phyloP scores from a whole-genome alignment of 768 basidiomycete genomes.

The Suillus sp. region DNA sequence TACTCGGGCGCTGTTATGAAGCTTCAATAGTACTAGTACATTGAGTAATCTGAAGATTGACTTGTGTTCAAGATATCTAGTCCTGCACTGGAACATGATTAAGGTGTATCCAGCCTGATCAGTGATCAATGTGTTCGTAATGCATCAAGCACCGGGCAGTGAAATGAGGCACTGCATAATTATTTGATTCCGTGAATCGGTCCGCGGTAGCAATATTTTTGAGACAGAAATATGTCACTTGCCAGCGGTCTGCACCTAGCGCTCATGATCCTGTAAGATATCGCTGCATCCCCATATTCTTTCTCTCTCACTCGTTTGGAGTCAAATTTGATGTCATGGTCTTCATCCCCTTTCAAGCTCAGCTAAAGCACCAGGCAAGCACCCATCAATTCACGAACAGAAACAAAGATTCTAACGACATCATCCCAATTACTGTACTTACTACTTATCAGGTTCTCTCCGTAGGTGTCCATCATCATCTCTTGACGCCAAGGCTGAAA shows the following conservation, averaged over 20 bases:
- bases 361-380: slow-evolving; percentile 1
- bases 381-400: not conserved
- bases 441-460: slow-evolving; percentile 20
- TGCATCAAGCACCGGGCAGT: not conserved
- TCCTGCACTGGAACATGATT: not conserved
- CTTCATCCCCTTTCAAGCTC: slow-evolving; percentile 8
- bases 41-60: not conserved
- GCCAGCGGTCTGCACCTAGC: not conserved
- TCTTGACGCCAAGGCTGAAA: not conserved
- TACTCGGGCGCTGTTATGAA: not conserved
- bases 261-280: slow-evolving; percentile 20
- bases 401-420: not conserved
- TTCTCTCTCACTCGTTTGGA: slow-evolving; percentile 1
- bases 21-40: not conserved
- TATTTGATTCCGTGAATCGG: slow-evolving; percentile 18
- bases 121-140: not conserved
- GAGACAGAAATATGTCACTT: slow-evolving; percentile 13
- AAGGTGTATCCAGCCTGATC: not conserved
- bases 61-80: not conserved
- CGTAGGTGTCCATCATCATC: slow-evolving; percentile 19
- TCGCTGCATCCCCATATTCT: slow-evolving; percentile 12
- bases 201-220: slow-evolving; percentile 20
- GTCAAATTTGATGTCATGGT: slow-evolving; percentile 26
- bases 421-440: not conserved
- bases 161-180: slow-evolving; percentile 4